Evolutionary conservation across 1,139 yeast genomes (phyloP).

Genomic region (Saccharomyces hybrid): DNA sequence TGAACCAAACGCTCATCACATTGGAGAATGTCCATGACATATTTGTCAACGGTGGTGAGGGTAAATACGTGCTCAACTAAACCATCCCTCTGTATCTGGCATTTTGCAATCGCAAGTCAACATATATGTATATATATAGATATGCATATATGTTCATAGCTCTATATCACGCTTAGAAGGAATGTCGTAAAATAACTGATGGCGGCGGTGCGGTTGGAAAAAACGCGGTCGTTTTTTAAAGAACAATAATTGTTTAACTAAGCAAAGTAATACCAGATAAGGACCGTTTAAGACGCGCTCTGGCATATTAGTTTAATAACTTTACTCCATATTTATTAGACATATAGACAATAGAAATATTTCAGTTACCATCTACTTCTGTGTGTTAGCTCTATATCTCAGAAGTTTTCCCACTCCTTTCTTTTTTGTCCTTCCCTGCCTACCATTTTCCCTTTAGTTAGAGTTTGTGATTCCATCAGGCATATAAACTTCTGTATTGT

Average conservation of each 20-base stretch:
- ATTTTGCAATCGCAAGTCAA: neutral
- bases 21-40: conserved; percentile 45
- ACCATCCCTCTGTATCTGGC: neutral
- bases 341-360: neutral
- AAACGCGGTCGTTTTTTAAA: neutral
- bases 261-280: neutral
- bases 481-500: neutral
- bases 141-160: neutral
- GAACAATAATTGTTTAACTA: neutral
- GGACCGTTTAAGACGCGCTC: neutral
- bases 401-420: neutral
- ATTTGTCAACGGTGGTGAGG: conserved; percentile 24
- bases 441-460: neutral
- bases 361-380: neutral
- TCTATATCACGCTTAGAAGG: neutral
- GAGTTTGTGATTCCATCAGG: neutral
- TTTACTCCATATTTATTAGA: neutral
- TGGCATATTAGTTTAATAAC: neutral
- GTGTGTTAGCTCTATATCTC: neutral
- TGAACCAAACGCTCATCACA: conserved; percentile 39
- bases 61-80: conserved; percentile 12
- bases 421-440: neutral
- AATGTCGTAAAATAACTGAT: neutral
- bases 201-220: neutral
- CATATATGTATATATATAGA: too few relatives aligned